phyloP scores from a whole-genome alignment of 208 protist species.

The Crithidia expoeki region DNA sequence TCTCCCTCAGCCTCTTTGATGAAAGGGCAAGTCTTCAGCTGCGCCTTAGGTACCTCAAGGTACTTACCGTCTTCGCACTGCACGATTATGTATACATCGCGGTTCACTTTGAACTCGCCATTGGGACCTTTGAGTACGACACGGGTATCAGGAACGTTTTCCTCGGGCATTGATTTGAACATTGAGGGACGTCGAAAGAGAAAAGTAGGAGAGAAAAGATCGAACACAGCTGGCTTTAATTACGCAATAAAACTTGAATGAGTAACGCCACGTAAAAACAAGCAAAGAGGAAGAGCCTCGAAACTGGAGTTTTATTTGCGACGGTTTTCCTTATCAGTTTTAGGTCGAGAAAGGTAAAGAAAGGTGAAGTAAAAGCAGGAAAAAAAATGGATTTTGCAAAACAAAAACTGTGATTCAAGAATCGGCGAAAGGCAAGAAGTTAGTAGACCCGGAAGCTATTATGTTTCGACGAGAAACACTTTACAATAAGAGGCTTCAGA shows the following conservation, averaged over 20 bases:
- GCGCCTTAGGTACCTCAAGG: conserved; percentile 45
- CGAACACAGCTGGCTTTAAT: not conserved
- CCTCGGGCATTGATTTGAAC: conserved; percentile 16
- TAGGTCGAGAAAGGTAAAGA: not conserved
- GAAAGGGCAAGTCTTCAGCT: conserved; percentile 49
- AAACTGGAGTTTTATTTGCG: not conserved
- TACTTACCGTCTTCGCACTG: conserved; percentile 71
- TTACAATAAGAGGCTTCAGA: too few species aligned
- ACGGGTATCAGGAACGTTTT: conserved; percentile 28
- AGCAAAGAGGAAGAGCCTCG: not conserved
- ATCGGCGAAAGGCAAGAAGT: not conserved
- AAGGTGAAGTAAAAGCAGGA: not conserved
- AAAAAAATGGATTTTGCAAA: not conserved
- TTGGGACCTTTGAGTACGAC: conserved; percentile 40
- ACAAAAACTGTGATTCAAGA: conserved; percentile 2
- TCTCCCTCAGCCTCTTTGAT: conserved; percentile 37
- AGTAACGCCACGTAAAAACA: not conserved
- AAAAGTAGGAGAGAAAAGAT: not conserved
- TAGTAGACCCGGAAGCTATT: too few species aligned
- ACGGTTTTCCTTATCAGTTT: too few species aligned
- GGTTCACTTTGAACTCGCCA: conserved; percentile 42
- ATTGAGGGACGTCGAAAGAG: not conserved
- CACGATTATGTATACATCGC: conserved; percentile 36
- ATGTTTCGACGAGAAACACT: too few species aligned
- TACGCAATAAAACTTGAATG: not conserved